These are phyloP conservation scores for Diaporthe ampelina DNA, from an alignment of 2,329 filamentous ascomycete genomes.

Conservation along the genomic window DNA sequence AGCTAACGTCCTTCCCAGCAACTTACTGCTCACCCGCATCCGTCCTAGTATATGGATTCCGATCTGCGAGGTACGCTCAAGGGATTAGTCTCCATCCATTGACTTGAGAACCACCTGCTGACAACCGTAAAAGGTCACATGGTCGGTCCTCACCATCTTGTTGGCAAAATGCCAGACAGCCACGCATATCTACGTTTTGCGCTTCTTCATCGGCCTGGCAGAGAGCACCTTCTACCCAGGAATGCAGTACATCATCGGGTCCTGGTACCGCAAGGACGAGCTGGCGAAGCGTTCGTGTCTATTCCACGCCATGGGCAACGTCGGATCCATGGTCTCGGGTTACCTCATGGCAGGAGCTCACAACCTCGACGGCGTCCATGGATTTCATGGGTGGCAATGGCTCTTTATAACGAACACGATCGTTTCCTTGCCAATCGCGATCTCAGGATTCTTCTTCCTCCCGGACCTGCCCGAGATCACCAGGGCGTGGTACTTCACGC, in stretches of 20 bases:
- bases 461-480: slow-evolving; percentile 58
- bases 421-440: slow-evolving; percentile 68
- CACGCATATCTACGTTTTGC: slow-evolving; percentile 56
- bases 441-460: slow-evolving; percentile 64
- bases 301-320: slow-evolving; percentile 69
- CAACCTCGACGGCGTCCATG: slow-evolving; percentile 63
- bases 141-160: slow-evolving; percentile 53
- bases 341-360: slow-evolving; percentile 60
- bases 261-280: slow-evolving; percentile 60
- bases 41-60: slow-evolving; percentile 60
- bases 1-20: slow-evolving; percentile 39
- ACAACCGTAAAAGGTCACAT: slow-evolving; percentile 44
- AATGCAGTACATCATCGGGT: slow-evolving; percentile 59
- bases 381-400: slow-evolving; percentile 67
- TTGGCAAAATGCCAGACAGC: slow-evolving; percentile 50
- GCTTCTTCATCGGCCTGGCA: slow-evolving; percentile 60
- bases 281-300: slow-evolving; percentile 66
- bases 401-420: slow-evolving; percentile 71
- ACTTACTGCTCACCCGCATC: slow-evolving; percentile 56
- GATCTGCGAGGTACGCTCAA: slow-evolving; percentile 48
- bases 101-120: neutral
- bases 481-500: slow-evolving; percentile 54
- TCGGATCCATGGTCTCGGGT: slow-evolving; percentile 61
- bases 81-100: too few relatives aligned
- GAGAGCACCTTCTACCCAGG: slow-evolving; percentile 57